These are phyloP conservation scores for Passiflora organensis DNA, from an alignment of 345 rosid species.

Conservation along the genomic window DNA sequence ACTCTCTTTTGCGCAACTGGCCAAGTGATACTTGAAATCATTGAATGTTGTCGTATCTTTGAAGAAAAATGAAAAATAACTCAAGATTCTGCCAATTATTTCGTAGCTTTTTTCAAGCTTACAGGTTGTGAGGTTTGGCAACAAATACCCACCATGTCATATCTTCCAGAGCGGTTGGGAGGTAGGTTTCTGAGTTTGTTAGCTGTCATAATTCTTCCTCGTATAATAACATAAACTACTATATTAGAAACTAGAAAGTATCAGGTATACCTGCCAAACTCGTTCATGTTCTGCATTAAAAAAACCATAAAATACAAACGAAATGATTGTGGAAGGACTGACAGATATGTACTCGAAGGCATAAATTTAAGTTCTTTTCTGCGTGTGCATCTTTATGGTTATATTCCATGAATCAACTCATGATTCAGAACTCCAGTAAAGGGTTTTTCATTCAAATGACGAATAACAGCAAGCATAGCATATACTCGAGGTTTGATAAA, in stretches of 20 bases:
- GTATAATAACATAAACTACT: not conserved
- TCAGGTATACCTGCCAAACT: not conserved
- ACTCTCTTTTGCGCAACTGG: no score
- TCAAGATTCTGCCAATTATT: not conserved
- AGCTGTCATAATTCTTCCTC: not conserved
- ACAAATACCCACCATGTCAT: not conserved
- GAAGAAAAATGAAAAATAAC: not conserved
- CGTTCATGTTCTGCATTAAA: not conserved
- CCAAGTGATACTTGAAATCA: not conserved
- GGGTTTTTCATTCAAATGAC: not conserved
- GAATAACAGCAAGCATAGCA: not conserved
- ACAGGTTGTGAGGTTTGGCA: conserved; percentile 4
- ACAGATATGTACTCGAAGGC: conserved; percentile 7
- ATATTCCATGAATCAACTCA: not conserved
- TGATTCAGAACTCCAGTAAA: conserved; percentile 10
- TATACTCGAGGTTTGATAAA: not conserved
- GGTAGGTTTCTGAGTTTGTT: not conserved
- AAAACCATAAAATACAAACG: not conserved
- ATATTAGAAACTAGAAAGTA: no score
- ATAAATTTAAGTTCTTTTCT: no score
- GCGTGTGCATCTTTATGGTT: no score
- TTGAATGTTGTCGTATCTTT: not conserved
- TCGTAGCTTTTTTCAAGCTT: not conserved
- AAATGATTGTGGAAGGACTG: conserved; percentile 10
- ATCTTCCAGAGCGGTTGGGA: not conserved